Base-by-base conservation (phyloP, 2,329 filamentous ascomycete species). In the Neocatenulostroma microsporum region DNA sequence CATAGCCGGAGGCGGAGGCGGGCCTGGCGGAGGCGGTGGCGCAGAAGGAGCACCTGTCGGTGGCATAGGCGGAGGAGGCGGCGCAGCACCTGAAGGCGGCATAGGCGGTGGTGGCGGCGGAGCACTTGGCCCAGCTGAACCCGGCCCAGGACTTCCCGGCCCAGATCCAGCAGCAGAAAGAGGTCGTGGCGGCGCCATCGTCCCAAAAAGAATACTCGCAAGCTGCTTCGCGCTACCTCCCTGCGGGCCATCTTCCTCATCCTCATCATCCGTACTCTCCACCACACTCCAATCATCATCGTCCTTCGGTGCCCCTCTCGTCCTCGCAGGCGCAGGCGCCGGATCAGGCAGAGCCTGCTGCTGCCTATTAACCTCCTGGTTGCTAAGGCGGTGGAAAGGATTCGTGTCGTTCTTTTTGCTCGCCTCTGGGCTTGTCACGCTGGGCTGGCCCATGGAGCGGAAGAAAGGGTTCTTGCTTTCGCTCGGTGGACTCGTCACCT, bases 381-480 rank as follows among this genome's bases (percentile, higher is more conserved):
- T 76, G 4, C 82, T 78, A 57, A 94, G 77, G 39, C 87, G 83
- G 61, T 94, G 84, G 78, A 96, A 98, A 4, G 91, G 91, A 57
- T 98, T 98, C 8, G 85, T 96, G n/a, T 84, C 88, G 38, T 55
- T 56, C 30, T 51, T 51, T 24, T 51, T 14, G 44, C 56, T 47
- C 14, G 46, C 57, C 31, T 68, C 56, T 15, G 69, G 55, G 17
- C 66, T 55, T 20, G 60, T 60, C n/a, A 57, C 46, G 26, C 60
- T 49, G 48, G 4, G 56, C 53, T 1, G 55, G 53, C 4, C 55
- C 70, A 93, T 79, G 67, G 88, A 91, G 62, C 82, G 85, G 68
- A 89, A 86, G 68, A 94, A 98, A 3, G 91, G 91, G 57, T 96
- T 96, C 61, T 84, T 89, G 53, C 86, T 94, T 62, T 94, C 84